Conservation (phyloP, 2,329 filamentous ascomycete species). For the Hypoxylon sp. region DNA sequence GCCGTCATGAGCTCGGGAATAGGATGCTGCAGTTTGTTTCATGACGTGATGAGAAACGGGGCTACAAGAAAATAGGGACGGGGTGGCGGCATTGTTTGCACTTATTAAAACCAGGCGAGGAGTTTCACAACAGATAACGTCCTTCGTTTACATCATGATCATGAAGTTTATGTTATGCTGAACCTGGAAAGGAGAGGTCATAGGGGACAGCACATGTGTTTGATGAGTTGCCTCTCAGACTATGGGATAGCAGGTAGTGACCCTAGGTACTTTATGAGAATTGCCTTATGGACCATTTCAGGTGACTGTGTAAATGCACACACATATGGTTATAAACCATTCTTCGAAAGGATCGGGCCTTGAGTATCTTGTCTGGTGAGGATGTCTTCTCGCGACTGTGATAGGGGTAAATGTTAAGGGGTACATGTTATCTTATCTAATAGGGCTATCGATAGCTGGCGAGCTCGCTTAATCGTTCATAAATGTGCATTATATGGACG, state of each 20-base stretch:
- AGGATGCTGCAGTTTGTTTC: neutral
- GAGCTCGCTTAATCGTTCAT: conserved; percentile 26
- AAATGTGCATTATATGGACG: conserved; percentile 10
- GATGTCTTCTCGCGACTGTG: no score
- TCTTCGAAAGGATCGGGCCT: no score
- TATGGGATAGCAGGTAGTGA: no score
- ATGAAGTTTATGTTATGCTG: no score
- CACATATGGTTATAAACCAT: no score
- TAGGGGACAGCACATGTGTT: neutral
- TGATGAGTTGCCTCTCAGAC: no score
- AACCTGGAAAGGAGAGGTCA: no score
- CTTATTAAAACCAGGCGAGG: neutral
- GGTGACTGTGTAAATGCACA: no score
- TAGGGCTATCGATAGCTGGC: conserved; percentile 22
- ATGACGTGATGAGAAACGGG: neutral
- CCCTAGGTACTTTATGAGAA: no score
- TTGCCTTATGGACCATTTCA: no score
- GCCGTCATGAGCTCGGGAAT: no score
- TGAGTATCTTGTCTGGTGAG: no score
- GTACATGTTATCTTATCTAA: conserved; percentile 12
- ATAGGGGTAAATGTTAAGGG: neutral
- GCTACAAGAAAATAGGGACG: neutral
- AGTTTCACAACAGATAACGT: neutral
- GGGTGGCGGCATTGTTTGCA: neutral
- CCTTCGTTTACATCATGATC: neutral